phyloP scores from a whole-genome alignment of 2,329 filamentous ascomycete genomes.

The Metarhizium sp. region DNA sequence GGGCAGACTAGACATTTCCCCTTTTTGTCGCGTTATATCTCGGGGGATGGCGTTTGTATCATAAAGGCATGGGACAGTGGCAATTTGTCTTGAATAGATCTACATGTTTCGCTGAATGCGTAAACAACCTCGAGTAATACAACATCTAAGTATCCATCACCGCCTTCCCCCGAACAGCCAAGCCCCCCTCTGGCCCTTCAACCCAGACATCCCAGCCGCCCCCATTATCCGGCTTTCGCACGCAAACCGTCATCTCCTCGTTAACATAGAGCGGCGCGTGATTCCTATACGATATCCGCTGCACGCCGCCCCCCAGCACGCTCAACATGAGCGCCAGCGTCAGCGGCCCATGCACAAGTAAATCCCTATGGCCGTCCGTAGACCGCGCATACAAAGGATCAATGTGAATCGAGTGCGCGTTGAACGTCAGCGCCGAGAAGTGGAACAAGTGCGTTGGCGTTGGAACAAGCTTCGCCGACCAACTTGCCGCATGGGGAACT shows the following conservation, averaged over 20 bases:
- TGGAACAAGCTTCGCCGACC: constrained; percentile 49
- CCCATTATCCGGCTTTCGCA: constrained; percentile 32
- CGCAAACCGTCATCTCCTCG: constrained; percentile 62
- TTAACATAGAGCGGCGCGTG: constrained; percentile 69
- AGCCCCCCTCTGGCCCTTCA: constrained; percentile 48
- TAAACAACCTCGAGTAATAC: neutral
- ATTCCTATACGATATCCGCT: constrained; percentile 67
- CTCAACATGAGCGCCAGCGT: constrained; percentile 68
- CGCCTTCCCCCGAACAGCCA: constrained; percentile 52
- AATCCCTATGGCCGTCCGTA: constrained; percentile 63
- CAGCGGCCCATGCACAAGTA: constrained; percentile 83
- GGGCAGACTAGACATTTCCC: constrained; percentile 37
- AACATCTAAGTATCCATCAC: constrained; percentile 10
- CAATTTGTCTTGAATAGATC: neutral
- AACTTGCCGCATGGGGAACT: constrained; percentile 22
- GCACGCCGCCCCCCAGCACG: constrained; percentile 41
- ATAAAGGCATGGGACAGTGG: neutral
- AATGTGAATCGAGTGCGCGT: constrained; percentile 85
- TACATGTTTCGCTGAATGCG: neutral
- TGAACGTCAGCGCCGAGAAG: constrained; percentile 85
- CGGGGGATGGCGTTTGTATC: neutral
- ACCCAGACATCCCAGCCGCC: constrained; percentile 55
- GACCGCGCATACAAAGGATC: constrained; percentile 60
- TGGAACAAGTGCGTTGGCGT: constrained; percentile 70
- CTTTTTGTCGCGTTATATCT: neutral